Evolutionary conservation across 345 rosid genomes (phyloP).

Genomic region (Murraya paniculata): DNA sequence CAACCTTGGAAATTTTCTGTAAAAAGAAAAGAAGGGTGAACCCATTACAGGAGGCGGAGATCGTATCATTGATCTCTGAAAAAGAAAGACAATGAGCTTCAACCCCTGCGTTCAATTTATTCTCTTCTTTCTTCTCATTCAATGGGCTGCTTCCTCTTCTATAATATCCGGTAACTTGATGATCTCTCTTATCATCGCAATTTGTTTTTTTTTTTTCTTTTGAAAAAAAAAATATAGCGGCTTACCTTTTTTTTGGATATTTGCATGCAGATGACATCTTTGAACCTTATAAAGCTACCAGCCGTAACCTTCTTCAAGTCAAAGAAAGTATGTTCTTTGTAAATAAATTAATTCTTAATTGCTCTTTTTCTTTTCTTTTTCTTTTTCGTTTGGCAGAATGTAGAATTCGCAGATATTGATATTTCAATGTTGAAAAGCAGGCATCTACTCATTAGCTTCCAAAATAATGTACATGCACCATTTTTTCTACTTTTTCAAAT

Average conservation of each 20-base stretch:
- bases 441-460: neutral
- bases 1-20: neutral
- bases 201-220: too few relatives aligned
- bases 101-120: slow-evolving; percentile 26
- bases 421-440: neutral
- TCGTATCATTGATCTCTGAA: slow-evolving; percentile 19
- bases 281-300: slow-evolving; percentile 30
- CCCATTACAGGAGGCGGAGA: slow-evolving; percentile 14
- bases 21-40: neutral
- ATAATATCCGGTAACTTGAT: slow-evolving; percentile 36
- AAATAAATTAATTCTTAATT: neutral
- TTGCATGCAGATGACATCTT: slow-evolving; percentile 46
- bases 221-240: neutral
- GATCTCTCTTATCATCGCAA: neutral
- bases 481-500: neutral
- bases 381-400: neutral
- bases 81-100: slow-evolving; percentile 32
- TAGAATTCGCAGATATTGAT: neutral
- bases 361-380: neutral
- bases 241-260: neutral
- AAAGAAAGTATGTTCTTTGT: slow-evolving; percentile 35
- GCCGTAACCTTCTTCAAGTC: slow-evolving; percentile 75
- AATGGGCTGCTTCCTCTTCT: slow-evolving; percentile 32
- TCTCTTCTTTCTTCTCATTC: slow-evolving; percentile 29
- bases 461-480: neutral